Conservation (phyloP, 2,329 filamentous ascomycete species). For the Penicillium aurantiogriseum region DNA sequence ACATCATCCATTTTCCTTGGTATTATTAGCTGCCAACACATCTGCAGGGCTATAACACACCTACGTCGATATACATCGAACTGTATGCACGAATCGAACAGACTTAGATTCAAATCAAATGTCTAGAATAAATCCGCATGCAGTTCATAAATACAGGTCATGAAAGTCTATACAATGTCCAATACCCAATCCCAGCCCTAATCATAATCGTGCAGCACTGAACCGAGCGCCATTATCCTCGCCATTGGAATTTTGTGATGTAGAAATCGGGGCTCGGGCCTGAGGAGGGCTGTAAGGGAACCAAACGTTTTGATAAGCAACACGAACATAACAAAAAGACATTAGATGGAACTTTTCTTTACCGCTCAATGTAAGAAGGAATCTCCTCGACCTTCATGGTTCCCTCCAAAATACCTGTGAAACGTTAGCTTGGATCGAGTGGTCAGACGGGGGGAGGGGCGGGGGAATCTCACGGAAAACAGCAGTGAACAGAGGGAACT, state of each 20-base stretch:
- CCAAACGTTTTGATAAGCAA: slow-evolving; percentile 23
- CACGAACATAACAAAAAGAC: slow-evolving; percentile 9
- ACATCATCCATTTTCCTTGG: slow-evolving; percentile 12
- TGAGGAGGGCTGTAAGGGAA: slow-evolving; percentile 20
- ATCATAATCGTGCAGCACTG: slow-evolving; percentile 22
- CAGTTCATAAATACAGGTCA: slow-evolving; percentile 21
- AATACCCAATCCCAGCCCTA: slow-evolving; percentile 5
- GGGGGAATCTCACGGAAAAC: slow-evolving; percentile 60
- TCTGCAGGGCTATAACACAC: no score
- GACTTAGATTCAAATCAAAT: not conserved
- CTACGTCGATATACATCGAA: not conserved
- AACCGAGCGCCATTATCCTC: slow-evolving; percentile 19
- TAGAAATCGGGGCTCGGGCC: slow-evolving; percentile 15
- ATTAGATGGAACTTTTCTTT: slow-evolving; percentile 29
- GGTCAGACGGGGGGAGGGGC: not conserved
- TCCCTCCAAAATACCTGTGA: slow-evolving; percentile 69
- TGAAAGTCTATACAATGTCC: slow-evolving; percentile 21
- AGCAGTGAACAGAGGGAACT: slow-evolving; percentile 90
- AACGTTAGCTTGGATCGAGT: slow-evolving; percentile 21
- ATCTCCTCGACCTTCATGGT: slow-evolving; percentile 77
- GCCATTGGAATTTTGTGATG: slow-evolving; percentile 12
- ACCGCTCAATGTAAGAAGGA: slow-evolving; percentile 62
- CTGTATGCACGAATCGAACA: not conserved
- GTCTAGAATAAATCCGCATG: slow-evolving; percentile 3
- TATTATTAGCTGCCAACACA: not conserved